Evolutionary conservation across 257 asterid genomes (phyloP).

Genomic region (Jasminum sambac): DNA sequence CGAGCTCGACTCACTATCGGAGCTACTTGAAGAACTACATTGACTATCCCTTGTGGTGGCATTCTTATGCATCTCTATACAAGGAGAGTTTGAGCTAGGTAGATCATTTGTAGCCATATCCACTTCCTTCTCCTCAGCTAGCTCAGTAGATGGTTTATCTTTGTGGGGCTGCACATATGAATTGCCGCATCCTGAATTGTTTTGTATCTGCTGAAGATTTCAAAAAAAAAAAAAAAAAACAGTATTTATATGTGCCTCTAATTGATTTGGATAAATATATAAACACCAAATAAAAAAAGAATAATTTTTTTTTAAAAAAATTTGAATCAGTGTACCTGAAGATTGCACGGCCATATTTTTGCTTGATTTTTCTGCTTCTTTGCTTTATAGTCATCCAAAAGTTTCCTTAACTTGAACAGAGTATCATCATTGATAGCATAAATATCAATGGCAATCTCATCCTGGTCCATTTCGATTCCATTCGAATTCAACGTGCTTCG

Average conservation of each 20-base stretch:
- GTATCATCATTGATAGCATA: conserved; percentile 61
- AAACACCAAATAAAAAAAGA: conserved; percentile 13
- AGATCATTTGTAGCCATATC: conserved; percentile 75
- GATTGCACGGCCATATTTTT: conserved; percentile 36
- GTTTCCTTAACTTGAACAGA: conserved; percentile 63
- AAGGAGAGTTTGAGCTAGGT: conserved; percentile 58
- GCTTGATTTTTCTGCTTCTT: conserved; percentile 53
- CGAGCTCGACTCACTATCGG: conserved; percentile 68
- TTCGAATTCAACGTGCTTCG: conserved; percentile 47
- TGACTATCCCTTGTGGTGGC: too few species aligned
- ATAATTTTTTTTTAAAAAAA: too few species aligned
- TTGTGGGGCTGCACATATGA: conserved; percentile 46
- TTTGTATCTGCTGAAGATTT: conserved; percentile 45
- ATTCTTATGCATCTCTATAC: conserved; percentile 52
- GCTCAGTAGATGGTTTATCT: conserved; percentile 65
- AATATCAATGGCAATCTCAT: conserved; percentile 84
- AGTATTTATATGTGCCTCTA: background rate
- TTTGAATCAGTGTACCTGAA: conserved; percentile 51
- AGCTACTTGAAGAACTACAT: conserved; percentile 71
- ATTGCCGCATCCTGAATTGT: conserved; percentile 53
- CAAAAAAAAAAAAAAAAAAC: too few species aligned
- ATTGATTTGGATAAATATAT: conserved; percentile 9
- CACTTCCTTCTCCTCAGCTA: conserved; percentile 68
- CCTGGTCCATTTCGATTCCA: conserved; percentile 55
- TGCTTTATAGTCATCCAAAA: conserved; percentile 52